Conservation (phyloP, 192 early-diverging fungal species). For the Dimargaris xerosporica region DNA sequence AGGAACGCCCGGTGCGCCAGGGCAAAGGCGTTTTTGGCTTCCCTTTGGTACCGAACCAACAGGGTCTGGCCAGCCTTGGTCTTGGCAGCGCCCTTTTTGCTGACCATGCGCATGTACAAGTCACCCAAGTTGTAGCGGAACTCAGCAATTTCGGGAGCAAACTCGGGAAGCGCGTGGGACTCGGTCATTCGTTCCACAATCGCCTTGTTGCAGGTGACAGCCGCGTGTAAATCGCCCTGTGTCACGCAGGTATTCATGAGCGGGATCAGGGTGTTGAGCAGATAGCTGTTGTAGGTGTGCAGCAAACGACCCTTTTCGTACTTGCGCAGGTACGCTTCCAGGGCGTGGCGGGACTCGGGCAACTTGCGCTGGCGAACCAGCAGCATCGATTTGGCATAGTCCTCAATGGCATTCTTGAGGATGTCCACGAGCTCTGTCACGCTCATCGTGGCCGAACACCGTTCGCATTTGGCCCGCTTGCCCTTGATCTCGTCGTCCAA, state of each 20-base stretch:
- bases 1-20: slow-evolving; percentile 14
- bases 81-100: slow-evolving; percentile 19
- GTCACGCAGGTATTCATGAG: slow-evolving; percentile 20
- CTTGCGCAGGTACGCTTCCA: slow-evolving; percentile 30
- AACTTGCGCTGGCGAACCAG: slow-evolving; percentile 27
- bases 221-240: slow-evolving; percentile 18
- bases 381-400: slow-evolving; percentile 24
- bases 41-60: slow-evolving; percentile 24
- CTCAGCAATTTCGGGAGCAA: slow-evolving; percentile 43
- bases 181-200: slow-evolving; percentile 31
- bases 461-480: slow-evolving; percentile 35
- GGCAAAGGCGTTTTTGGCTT: slow-evolving; percentile 21
- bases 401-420: slow-evolving; percentile 33
- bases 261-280: slow-evolving; percentile 21
- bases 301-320: slow-evolving; percentile 30
- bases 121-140: slow-evolving; percentile 38
- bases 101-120: slow-evolving; percentile 34
- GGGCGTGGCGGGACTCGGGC: slow-evolving; percentile 19
- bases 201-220: slow-evolving; percentile 16
- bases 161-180: slow-evolving; percentile 27
- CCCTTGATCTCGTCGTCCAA: slow-evolving; percentile 38
- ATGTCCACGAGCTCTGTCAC: slow-evolving; percentile 29
- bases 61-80: slow-evolving; percentile 26
- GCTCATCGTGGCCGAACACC: slow-evolving; percentile 26
- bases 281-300: slow-evolving; percentile 29